Conservation (phyloP, 345 rosid genomes). For the Moricandia moricandioides region DNA sequence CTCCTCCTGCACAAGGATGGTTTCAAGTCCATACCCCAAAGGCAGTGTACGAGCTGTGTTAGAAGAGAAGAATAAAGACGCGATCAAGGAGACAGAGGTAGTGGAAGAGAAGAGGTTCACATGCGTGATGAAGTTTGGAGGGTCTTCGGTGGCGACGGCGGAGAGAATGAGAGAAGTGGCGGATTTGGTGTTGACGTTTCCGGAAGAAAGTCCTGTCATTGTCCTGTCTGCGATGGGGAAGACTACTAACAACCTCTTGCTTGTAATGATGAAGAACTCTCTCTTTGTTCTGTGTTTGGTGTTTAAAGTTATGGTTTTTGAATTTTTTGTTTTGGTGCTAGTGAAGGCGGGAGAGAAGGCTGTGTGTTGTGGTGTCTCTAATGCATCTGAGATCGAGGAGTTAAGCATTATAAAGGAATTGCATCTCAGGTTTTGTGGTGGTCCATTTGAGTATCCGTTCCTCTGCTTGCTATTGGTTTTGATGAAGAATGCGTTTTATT, state of each 20-base stretch:
- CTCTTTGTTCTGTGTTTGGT: not conserved
- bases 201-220: conserved; percentile 73
- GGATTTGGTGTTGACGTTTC: conserved; percentile 72
- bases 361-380: conserved; percentile 77
- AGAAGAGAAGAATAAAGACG: conserved; percentile 34
- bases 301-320: not conserved
- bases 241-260: conserved; percentile 82
- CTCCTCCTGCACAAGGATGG: not conserved
- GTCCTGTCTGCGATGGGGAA: conserved; percentile 99
- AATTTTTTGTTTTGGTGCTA: conserved; percentile 14
- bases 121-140: conserved; percentile 96
- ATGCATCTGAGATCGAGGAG: conserved; percentile 68
- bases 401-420: conserved; percentile 65
- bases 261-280: conserved; percentile 44
- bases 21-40: conserved; percentile 13
- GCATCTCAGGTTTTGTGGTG: conserved; percentile 57
- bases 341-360: conserved; percentile 96
- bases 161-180: conserved; percentile 90
- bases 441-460: not conserved
- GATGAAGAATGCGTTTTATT: not conserved
- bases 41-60: conserved; percentile 25
- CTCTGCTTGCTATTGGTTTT: conserved; percentile 1
- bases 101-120: conserved; percentile 54
- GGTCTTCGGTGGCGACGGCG: conserved; percentile 83
- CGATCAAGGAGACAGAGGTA: not conserved